Percentiles rank a stretch among this genome's conserved stretches.
Evolutionary conservation across 2,329 filamentous ascomycete species (phyloP).

Genomic region (Ophiocordyceps sinensis): DNA sequence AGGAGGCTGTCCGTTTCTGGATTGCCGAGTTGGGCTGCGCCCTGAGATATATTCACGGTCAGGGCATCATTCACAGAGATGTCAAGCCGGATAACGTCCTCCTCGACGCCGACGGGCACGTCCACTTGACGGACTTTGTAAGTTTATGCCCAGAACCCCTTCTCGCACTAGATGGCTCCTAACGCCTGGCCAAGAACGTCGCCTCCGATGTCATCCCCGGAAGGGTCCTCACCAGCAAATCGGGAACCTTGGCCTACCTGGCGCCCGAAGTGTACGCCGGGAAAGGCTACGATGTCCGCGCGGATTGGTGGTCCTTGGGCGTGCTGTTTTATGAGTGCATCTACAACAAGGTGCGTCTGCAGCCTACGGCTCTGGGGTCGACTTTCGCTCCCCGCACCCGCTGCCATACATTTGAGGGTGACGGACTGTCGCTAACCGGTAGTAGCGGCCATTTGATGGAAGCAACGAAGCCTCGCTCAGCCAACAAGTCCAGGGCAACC

Average conservation of each 20-base stretch:
- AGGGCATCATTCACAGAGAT: slow-evolving; percentile 82
- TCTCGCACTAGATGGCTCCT: slow-evolving; percentile 4
- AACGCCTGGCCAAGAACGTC: slow-evolving; percentile 58
- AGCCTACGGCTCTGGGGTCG: too few species aligned
- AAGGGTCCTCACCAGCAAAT: slow-evolving; percentile 83
- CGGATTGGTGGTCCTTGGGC: slow-evolving; percentile 97
- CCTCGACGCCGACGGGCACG: slow-evolving; percentile 78
- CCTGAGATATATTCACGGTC: slow-evolving; percentile 69
- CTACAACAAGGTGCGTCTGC: slow-evolving; percentile 70
- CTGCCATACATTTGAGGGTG: too few species aligned
- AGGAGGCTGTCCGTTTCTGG: slow-evolving; percentile 95
- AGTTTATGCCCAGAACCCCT: slow-evolving; percentile 16
- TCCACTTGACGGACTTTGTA: slow-evolving; percentile 96
- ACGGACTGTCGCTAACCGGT: slow-evolving; percentile 1
- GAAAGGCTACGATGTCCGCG: slow-evolving; percentile 74
- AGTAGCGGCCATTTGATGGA: slow-evolving; percentile 80
- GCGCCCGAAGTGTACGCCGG: slow-evolving; percentile 91
- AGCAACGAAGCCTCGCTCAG: slow-evolving; percentile 70
- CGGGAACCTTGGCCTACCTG: slow-evolving; percentile 87
- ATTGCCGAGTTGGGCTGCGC: slow-evolving; percentile 89
- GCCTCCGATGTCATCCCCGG: slow-evolving; percentile 81
- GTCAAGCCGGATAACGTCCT: slow-evolving; percentile 88
- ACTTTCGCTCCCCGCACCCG: too few species aligned
- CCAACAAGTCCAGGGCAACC: slow-evolving; percentile 65
- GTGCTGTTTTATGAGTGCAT: slow-evolving; percentile 99